phyloP scores from a whole-genome alignment of 1,284 basidiomycete species.

The Pyrrhoderma lamaoense region DNA sequence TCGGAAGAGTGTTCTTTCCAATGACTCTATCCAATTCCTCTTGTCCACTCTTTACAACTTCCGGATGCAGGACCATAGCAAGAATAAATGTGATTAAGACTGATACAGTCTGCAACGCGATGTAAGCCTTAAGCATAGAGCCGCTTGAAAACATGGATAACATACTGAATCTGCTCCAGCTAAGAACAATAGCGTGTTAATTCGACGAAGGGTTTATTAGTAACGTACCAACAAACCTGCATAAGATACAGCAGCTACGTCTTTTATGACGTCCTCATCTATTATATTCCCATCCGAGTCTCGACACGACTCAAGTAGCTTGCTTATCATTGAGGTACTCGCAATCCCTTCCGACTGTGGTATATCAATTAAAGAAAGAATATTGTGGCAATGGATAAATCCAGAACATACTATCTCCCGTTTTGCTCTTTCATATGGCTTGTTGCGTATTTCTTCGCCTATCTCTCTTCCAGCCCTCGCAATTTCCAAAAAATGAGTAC shows the following conservation, averaged over 20 bases:
- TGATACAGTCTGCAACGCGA: not conserved
- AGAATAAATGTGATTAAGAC: slow-evolving; percentile 10
- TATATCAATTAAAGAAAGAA: not conserved
- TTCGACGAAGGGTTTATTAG: not conserved
- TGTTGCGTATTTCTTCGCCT: slow-evolving; percentile 6
- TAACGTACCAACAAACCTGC: slow-evolving; percentile 2
- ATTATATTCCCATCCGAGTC: slow-evolving; percentile 1
- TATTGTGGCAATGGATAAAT: not conserved
- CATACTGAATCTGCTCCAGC: not conserved
- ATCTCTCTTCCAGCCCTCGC: slow-evolving; percentile 40
- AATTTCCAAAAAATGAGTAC: slow-evolving; percentile 37
- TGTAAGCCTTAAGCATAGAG: no score
- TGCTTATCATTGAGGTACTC: slow-evolving; percentile 12
- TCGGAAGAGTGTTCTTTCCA: slow-evolving; percentile 16
- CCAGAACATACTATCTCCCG: slow-evolving; percentile 7
- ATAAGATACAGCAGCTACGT: slow-evolving; percentile 3
- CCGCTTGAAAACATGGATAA: no score
- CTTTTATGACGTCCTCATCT: not conserved
- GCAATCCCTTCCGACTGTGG: not conserved
- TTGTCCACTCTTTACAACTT: slow-evolving; percentile 19
- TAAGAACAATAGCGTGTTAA: not conserved
- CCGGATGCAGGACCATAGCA: slow-evolving; percentile 20
- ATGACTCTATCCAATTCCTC: slow-evolving; percentile 21
- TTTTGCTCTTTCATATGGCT: slow-evolving; percentile 11
- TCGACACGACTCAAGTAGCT: slow-evolving; percentile 7